A percentile compares a stretch with the other conserved stretches of the same genome.
Evolutionary conservation across 768 basidiomycete species (phyloP).

Genomic region (Mycena rosella): DNA sequence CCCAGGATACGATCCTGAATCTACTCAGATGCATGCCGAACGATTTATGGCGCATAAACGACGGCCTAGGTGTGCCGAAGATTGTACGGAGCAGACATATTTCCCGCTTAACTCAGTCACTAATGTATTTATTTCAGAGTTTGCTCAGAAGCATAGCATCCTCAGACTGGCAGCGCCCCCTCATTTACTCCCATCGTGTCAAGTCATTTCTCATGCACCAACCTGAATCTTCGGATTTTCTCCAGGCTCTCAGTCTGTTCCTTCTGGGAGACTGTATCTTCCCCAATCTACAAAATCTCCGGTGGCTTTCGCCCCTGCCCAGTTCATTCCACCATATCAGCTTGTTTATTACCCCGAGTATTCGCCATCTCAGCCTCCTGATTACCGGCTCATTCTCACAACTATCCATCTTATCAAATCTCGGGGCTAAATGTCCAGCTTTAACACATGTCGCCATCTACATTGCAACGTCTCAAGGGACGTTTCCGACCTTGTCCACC

Average conservation of each 20-base stretch:
- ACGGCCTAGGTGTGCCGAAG: background rate
- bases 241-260: background rate
- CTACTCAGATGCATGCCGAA: background rate
- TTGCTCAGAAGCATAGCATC: background rate
- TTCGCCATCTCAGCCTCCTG: background rate
- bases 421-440: background rate
- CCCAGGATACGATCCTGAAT: background rate
- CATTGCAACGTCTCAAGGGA: background rate
- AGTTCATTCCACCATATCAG: background rate
- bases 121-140: background rate
- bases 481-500: background rate
- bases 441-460: background rate
- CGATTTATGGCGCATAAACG: background rate
- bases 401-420: conserved; percentile 3
- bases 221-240: background rate
- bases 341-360: background rate
- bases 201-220: background rate
- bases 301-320: background rate
- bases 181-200: background rate
- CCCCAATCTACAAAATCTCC: conserved; percentile 8
- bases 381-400: background rate
- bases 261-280: background rate
- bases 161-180: background rate
- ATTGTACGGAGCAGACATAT: background rate
- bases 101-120: background rate